Base-by-base conservation (phyloP, 2,329 filamentous ascomycete genomes). In the Chrysoporthe austroafricana region DNA sequence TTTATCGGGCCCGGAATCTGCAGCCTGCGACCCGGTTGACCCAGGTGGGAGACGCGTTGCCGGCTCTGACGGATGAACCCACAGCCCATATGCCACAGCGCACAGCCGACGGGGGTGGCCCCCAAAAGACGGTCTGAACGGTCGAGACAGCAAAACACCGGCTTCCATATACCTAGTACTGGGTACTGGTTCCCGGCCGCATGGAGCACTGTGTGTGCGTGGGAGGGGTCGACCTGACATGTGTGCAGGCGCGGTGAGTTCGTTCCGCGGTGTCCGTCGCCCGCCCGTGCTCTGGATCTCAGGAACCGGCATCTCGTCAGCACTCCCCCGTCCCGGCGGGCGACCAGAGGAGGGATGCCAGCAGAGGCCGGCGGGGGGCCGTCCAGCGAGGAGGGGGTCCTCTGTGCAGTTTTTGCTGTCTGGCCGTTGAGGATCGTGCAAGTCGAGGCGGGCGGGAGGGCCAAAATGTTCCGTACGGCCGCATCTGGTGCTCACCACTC, bases 81-180 rank as follows among this genome's bases (percentile, higher is more conserved):
- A 60, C 57, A 44, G n/a, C 57, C 59, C 43, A 62, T 63, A 8
- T 60, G n/a, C 36, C 21, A 54, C 9, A 32, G 26, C 34, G 56
- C 5, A 5, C 34, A 42, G 26, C 42, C 36, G 36, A 44, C 61
- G 50, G 65, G 56, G 61, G 57, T 58, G 60, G 54, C 58, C 36
- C 9, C 48, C 43, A 69, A 69, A 69, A 69, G 68, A 69, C 68
- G 68, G 68, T 69, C 68, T 69, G 66, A 64, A 68, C 58, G 65
- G 68, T 63, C 66, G 60, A 61, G 62, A 61, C 62, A 62, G 68
- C n/a, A 65, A 26, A 26, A 65, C 62, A 62, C 62, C 65, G 62
- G 62, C 50, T 54, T 32, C 34, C 59, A 52, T 61, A 26, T 39
- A 39, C 21, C 8, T 26, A 26, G 26, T 26, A 26, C 26, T 26